Base-by-base conservation (phyloP, 768 basidiomycete genomes). In the Leccinum boreale region DNA sequence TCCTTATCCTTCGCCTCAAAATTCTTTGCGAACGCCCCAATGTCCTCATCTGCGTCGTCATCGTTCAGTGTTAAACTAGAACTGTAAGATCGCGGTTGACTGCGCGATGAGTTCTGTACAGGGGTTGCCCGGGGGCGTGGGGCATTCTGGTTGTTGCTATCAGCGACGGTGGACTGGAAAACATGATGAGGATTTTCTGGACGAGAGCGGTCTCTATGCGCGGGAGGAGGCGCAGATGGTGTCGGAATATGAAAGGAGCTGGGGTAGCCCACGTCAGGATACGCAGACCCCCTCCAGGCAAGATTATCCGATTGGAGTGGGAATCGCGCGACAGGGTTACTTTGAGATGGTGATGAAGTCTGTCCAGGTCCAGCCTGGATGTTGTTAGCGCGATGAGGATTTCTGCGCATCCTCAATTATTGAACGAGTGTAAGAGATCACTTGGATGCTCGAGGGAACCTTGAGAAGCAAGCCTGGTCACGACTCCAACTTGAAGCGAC, bases 31-130 rank as follows among this genome's bases (percentile, higher is more conserved):
- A 62, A 62, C 26, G 26, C 60, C 50, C 64, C 62, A 24, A 57
- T 21, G 19, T 65, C 66, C 10, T 56, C 60, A n/a, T 71, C 67
- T 5, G 62, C 61, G 24, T 53, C 49, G 10, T 54, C 59, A 26
- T 62, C 55, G 55, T 68, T 67, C 42, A 81, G 65, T 2, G 81
- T 83, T 8, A 63, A 63, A 55, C 73, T 74, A 58, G 74, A 79
- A 31, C 71, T 73, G 23, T 58, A 68, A 52, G 77, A 79, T 8
- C 67, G 70, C 52, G 70, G 74, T 3, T 61, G 69, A 50, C 12
- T 14, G 14, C 31, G 31, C 31, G 31, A 33, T 33, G 54, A 8
- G 19, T 61, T 58, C 42, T 64, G 58, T 39, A 67, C 26, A 23
- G 67, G 65, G 21, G 52, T 59, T 33, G 59, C 58, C 3, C 50